These are phyloP conservation scores for Coelastrella sp. DNA, from an alignment of 139 green algal species.

Conservation along the genomic window DNA sequence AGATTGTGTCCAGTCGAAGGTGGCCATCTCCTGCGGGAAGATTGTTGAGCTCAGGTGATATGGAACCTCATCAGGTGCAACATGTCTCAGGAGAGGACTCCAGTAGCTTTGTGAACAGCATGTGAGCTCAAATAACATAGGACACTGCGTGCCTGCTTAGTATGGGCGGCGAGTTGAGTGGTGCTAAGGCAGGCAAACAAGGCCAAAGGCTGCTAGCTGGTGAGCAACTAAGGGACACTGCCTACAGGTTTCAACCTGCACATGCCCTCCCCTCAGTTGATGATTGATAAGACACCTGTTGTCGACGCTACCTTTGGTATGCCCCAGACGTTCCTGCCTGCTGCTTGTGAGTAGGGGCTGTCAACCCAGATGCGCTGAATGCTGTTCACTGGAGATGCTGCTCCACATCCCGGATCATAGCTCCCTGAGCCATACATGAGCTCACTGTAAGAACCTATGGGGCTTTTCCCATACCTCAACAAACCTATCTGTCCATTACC, in stretches of 20 bases:
- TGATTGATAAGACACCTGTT: background rate
- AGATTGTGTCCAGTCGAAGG: background rate
- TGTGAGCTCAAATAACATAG: background rate
- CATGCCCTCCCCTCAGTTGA: background rate
- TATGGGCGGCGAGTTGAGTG: no score
- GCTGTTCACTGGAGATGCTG: background rate
- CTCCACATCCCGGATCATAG: background rate
- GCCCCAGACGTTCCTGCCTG: constrained; percentile 5
- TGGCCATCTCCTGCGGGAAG: background rate
- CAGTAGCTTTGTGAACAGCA: background rate
- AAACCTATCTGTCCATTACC: background rate
- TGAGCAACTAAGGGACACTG: no score
- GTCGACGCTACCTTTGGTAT: background rate
- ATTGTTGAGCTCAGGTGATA: background rate
- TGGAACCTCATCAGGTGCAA: background rate
- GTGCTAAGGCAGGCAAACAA: no score
- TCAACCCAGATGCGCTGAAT: constrained; percentile 6
- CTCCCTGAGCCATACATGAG: background rate
- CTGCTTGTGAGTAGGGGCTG: background rate
- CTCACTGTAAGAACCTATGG: background rate
- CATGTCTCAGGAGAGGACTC: background rate
- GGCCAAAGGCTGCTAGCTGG: no score
- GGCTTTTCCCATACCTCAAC: background rate
- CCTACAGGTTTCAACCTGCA: background rate
- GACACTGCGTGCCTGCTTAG: no score